A percentile compares a stretch with the other conserved stretches of the same genome.
Evolutionary conservation across 495 filamentous ascomycete genomes (phyloP).

Genomic region (Penicillium samsonianum): DNA sequence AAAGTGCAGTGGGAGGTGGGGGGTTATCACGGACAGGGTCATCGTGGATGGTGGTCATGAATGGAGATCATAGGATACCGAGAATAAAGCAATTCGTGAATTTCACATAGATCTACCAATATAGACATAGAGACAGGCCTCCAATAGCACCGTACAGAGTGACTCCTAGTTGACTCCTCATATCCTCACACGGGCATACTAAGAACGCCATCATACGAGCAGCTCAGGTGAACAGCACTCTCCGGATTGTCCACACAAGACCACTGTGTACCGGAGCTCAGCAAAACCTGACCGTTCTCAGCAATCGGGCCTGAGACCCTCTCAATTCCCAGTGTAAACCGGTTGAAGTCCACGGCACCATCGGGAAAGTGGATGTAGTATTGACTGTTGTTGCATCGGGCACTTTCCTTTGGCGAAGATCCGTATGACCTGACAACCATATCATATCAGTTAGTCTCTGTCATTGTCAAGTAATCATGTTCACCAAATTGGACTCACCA

Average conservation of each 20-base stretch:
- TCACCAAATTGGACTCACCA: slow-evolving; percentile 18
- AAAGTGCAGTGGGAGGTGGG: too few relatives aligned
- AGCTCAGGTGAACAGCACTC: slow-evolving; percentile 13
- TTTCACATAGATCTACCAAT: background rate
- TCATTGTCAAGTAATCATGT: background rate
- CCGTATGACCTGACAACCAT: slow-evolving; percentile 21
- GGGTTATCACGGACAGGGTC: too few relatives aligned
- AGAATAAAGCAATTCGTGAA: background rate
- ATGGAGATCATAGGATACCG: background rate
- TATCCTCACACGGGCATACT: slow-evolving; percentile 14
- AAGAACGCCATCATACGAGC: slow-evolving; percentile 23
- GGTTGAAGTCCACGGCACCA: slow-evolving; percentile 22
- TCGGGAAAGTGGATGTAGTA: slow-evolving; percentile 32
- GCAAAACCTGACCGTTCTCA: slow-evolving; percentile 19
- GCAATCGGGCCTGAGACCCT: slow-evolving; percentile 20
- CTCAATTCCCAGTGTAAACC: slow-evolving; percentile 23
- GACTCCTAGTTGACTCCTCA: background rate
- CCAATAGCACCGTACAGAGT: background rate
- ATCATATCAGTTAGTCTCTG: background rate
- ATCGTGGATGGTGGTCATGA: too few relatives aligned
- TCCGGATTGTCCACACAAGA: slow-evolving; percentile 23
- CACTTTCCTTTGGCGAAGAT: slow-evolving; percentile 12
- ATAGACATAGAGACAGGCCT: background rate
- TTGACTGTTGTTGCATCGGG: slow-evolving; percentile 29
- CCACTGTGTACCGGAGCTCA: slow-evolving; percentile 27